Evolutionary conservation across 371 early-diverging fungal species (phyloP), one percentile per base, ranked within the genome.

Genomic region (Nematocida major): DNA sequence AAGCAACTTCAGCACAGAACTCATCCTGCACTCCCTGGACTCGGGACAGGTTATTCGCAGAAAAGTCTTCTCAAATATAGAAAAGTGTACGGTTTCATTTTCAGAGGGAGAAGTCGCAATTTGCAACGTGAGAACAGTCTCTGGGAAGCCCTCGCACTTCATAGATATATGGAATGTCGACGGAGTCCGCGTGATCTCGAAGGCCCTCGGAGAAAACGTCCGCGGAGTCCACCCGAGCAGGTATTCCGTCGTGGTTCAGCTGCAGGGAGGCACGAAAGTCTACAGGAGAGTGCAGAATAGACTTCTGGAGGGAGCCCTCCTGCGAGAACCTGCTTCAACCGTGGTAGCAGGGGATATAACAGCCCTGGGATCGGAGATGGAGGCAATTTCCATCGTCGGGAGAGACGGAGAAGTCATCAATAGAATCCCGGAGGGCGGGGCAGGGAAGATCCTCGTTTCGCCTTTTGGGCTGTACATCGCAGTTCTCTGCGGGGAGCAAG

Each of bases 401-500:
- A 49, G 42, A 36, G 47, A 62, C 1, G 76, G 76, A 42, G 76
- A 61, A 13, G 13, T 61, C 3, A 38, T 73, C 11, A 26, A 39
- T 15, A 38, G 48, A 36, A 32, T 63, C 13, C 36, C 15, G 28
- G 26, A 36, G 30, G 18, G 13, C 3, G 47, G 65, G 15, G 32
- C 48, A 34, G 22, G 20, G 2, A 22, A 49, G 1, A 73, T 73
- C 18, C 48, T 63, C 36, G 32, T 78, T 39, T 73, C 76, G 0
- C 76, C 76, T 1, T 73, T 73, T 48, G 65, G 76, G 15, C 20
- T 73, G 26, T 73, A 61, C 38, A 39, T 73, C 18, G 63, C 76
- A 5, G 43, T 73, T n/a, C 32, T 73, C 11, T 78, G 45, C 32
- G 30, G 26, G 38, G 65, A 34, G 0, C 76, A 73, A 26, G 76